Conservation (phyloP, 2,329 filamentous ascomycete species). For the Phyllosticta citriasiana region DNA sequence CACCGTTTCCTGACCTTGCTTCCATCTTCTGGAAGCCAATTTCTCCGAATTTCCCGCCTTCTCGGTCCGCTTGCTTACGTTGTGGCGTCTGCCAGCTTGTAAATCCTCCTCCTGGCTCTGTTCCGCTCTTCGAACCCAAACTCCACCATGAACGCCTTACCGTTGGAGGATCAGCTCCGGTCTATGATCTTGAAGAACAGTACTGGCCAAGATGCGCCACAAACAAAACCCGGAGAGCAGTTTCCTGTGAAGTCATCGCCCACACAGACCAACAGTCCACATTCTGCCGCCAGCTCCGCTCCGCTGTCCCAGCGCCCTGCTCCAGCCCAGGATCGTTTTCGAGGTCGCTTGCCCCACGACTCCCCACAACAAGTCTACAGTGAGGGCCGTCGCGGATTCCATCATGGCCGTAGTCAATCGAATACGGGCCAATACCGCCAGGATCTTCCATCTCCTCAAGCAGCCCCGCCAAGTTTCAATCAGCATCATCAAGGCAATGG, state of each 20-base stretch:
- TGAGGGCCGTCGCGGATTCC: neutral
- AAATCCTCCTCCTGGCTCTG: neutral
- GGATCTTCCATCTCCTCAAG: neutral
- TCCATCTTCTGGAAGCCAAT: neutral
- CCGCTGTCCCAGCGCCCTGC: neutral
- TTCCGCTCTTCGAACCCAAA: neutral
- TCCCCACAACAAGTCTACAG: neutral
- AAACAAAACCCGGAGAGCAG: neutral
- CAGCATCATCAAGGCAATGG: neutral
- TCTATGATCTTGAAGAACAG: conserved; percentile 48
- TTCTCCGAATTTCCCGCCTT: neutral
- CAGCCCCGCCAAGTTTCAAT: neutral
- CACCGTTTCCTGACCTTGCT: neutral
- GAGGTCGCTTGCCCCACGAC: neutral
- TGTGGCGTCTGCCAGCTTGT: neutral
- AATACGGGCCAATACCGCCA: neutral
- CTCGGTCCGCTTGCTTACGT: neutral
- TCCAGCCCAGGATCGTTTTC: neutral
- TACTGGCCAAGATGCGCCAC: neutral
- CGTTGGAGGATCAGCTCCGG: conserved; percentile 48
- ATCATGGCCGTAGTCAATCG: neutral
- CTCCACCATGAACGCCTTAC: conserved; percentile 1
- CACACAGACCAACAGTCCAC: neutral
- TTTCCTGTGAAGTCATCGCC: neutral
- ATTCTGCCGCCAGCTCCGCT: neutral